phyloP scores from a whole-genome alignment of 805 yeast genomes.

The Candida jianshihensis region DNA sequence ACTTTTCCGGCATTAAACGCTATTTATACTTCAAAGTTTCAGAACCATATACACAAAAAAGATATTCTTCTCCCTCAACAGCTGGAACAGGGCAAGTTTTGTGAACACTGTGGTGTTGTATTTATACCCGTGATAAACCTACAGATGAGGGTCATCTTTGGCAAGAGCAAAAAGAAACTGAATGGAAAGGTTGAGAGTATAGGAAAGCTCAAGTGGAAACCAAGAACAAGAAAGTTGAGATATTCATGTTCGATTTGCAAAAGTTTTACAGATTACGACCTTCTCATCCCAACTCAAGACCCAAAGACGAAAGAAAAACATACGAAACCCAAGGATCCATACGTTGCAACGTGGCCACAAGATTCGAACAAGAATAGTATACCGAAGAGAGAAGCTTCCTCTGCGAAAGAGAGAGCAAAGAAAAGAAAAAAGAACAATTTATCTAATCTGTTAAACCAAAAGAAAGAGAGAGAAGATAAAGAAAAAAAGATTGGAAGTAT shows the following conservation, averaged over 20 bases:
- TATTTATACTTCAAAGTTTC: not conserved
- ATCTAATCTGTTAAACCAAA: conserved; percentile 33
- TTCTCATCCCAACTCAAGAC: conserved; percentile 9
- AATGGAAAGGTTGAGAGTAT: conserved; percentile 1
- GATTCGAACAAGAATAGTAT: conserved; percentile 1
- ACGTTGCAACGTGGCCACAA: conserved; percentile 22
- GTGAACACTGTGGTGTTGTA: conserved; percentile 14
- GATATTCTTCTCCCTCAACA: not conserved
- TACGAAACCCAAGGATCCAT: conserved; percentile 4
- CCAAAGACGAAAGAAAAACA: not conserved
- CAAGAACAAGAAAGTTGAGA: conserved; percentile 15
- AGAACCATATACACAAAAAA: not conserved
- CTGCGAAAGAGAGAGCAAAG: conserved; percentile 35
- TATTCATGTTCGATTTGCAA: conserved; percentile 26
- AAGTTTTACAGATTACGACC: conserved; percentile 10
- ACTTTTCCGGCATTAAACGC: not conserved
- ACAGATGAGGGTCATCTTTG: conserved; percentile 16
- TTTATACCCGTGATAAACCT: conserved; percentile 25
- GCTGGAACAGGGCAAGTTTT: conserved; percentile 2
- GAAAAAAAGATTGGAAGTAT: conserved; percentile 26
- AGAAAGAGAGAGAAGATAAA: conserved; percentile 30
- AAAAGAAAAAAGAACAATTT: conserved; percentile 41
- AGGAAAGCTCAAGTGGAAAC: conserved; percentile 4
- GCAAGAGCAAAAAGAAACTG: conserved; percentile 4
- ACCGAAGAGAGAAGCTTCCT: conserved; percentile 7